Base-by-base conservation (phyloP, 2,329 filamentous ascomycete genomes). In the Davidsoniella virescens region DNA sequence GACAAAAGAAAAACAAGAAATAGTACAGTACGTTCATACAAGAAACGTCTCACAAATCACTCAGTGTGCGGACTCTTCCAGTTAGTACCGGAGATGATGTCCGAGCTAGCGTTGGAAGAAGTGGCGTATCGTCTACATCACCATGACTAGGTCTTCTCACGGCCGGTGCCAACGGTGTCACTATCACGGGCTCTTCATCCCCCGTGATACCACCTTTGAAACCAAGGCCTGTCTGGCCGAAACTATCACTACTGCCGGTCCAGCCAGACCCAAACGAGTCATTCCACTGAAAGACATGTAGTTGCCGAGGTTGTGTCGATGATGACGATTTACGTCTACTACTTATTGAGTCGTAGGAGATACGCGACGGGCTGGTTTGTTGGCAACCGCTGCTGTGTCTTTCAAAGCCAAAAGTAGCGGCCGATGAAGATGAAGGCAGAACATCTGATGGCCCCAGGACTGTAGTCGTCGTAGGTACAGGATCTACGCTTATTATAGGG, bases 91-190 rank as follows among this genome's bases (percentile, higher is more conserved):
- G 29, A 9, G 29, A 33, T 10, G 29, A 12, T 12, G 29, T 12
- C 12, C 9, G 29, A 12, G 12, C 12, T 6, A 6, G 29, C 1
- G 29, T 12, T 12, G 29, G 29, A 33, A 47, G 20, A 16, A 47
- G 17, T 9, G 44, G 26, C 29, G 18, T 36, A n/a, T 45, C 48
- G 17, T 50, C 41, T 12, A 44, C 48, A 6, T 44, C 48, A 1
- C 36, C 33, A 29, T 50, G 48, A 14, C 48, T 50, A 14, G 26
- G 41, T 10, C 41, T 38, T 12, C 36, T 44, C 12, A 41, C 47
- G 5, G 36, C 41, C 5, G 48, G 48, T 23, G 48, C 42, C 18
- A 50, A 37, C 20, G 39, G 23, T 5, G 48, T 50, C 16, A 50
- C 33, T 9, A 50, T 41, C 12, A 17, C 25, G 17, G 40, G 39